These are phyloP conservation scores for Stephanocyclus meneghinianus DNA, from an alignment of 352 stramenopile species.

Conservation along the genomic window DNA sequence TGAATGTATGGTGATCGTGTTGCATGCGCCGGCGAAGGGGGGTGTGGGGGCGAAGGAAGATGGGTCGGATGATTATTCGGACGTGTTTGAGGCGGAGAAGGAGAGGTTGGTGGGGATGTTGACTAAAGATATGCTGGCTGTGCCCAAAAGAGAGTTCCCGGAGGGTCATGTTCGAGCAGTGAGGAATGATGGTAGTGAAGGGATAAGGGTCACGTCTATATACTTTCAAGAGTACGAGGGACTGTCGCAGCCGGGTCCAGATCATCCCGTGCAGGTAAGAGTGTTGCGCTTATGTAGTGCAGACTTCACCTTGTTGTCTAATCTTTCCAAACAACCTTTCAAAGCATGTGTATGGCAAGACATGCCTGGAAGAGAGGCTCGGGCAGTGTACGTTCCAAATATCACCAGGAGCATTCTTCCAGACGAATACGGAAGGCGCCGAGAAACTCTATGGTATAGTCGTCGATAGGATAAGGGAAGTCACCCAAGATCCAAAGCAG, in stretches of 20 bases:
- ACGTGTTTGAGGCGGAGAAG: slow-evolving; percentile 71
- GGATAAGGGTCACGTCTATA: slow-evolving; percentile 85
- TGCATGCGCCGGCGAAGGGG: slow-evolving; percentile 65
- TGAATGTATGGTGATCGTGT: slow-evolving; percentile 73
- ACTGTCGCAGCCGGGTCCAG: slow-evolving; percentile 86
- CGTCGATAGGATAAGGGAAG: slow-evolving; percentile 85
- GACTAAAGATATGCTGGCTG: slow-evolving; percentile 40
- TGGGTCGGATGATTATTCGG: slow-evolving; percentile 48
- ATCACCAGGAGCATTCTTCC: slow-evolving; percentile 79
- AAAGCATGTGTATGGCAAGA: slow-evolving; percentile 73
- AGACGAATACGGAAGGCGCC: slow-evolving; percentile 93
- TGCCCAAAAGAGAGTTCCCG: slow-evolving; percentile 40
- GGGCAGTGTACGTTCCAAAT: slow-evolving; percentile 77
- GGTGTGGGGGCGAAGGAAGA: slow-evolving; percentile 53
- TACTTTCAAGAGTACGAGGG: slow-evolving; percentile 91
- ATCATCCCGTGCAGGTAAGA: slow-evolving; percentile 86
- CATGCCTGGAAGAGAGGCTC: slow-evolving; percentile 65
- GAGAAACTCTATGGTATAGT: slow-evolving; percentile 95
- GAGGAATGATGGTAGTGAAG: slow-evolving; percentile 21
- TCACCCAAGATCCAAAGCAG: slow-evolving; percentile 64
- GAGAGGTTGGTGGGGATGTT: slow-evolving; percentile 62
- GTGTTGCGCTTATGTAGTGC: neutral
- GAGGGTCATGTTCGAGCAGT: slow-evolving; percentile 15
- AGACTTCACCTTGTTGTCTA: neutral
- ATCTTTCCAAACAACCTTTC: neutral